These are phyloP conservation scores for Malus domestica DNA, from an alignment of 306 rosid species.

Conservation along the genomic window ASM211411v1 NC_041801.1:13964501-13965000, in stretches of 20 bases:
- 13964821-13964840: conserved; percentile 34
- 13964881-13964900: conserved; percentile 25
- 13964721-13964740: conserved; percentile 31
- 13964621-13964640: conserved; percentile 62
- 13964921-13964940: conserved; percentile 18
- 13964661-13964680: conserved; percentile 76
- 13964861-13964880: conserved; percentile 28
- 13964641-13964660: conserved; percentile 33
- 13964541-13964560: background rate
- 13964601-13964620: conserved; percentile 43
- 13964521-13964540: too few species aligned
- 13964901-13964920: conserved; percentile 30
- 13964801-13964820: conserved; percentile 12
- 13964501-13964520: too few species aligned
- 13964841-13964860: conserved; percentile 23
- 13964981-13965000: too few species aligned
- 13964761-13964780: background rate
- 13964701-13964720: conserved; percentile 50
- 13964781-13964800: conserved; percentile 24
- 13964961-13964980: background rate
- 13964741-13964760: background rate
- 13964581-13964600: background rate
- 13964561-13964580: background rate
- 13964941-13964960: background rate
- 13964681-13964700: conserved; percentile 70